Evolutionary conservation across 2,329 filamentous ascomycete species (phyloP).

Genomic region (Beauveria asiatica): DNA sequence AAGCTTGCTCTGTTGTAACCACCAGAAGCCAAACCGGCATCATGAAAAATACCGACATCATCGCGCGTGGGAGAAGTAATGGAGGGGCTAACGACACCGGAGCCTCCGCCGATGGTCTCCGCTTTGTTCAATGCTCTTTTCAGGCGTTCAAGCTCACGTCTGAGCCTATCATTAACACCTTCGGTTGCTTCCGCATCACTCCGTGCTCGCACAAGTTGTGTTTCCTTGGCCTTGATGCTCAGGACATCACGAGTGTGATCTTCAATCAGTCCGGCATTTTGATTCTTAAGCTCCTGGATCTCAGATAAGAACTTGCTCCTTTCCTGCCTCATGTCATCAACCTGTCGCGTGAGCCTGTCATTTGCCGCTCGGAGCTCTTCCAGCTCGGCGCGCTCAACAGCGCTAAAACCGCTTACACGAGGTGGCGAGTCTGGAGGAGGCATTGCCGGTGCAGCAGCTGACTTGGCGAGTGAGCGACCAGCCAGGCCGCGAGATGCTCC

Average conservation of each 20-base stretch:
- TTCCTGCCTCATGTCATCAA: conserved; percentile 76
- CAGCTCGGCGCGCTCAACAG: conserved; percentile 83
- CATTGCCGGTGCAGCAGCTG: conserved; percentile 43
- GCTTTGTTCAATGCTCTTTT: conserved; percentile 73
- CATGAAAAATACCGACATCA: conserved; percentile 52
- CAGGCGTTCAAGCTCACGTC: conserved; percentile 82
- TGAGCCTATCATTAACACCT: conserved; percentile 72
- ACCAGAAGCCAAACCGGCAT: conserved; percentile 33
- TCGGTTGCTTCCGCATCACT: conserved; percentile 86
- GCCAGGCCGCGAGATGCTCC: conserved; percentile 73
- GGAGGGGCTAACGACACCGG: conserved; percentile 32
- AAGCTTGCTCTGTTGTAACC: conserved; percentile 51
- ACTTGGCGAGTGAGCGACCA: conserved; percentile 76
- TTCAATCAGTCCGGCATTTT: conserved; percentile 94
- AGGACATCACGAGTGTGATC: conserved; percentile 93
- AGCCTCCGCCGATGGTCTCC: conserved; percentile 38
- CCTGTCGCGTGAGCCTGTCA: conserved; percentile 64
- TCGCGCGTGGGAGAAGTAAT: conserved; percentile 47
- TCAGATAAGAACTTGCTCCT: conserved; percentile 75
- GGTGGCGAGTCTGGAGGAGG: conserved; percentile 48
- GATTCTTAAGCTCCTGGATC: conserved; percentile 89
- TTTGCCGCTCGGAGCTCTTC: conserved; percentile 81
- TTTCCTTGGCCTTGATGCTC: conserved; percentile 97
- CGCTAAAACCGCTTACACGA: conserved; percentile 56
- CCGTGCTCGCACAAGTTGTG: conserved; percentile 83